Base-by-base conservation (phyloP, 1,284 basidiomycete species). In the Ganoderma boninense region DNA sequence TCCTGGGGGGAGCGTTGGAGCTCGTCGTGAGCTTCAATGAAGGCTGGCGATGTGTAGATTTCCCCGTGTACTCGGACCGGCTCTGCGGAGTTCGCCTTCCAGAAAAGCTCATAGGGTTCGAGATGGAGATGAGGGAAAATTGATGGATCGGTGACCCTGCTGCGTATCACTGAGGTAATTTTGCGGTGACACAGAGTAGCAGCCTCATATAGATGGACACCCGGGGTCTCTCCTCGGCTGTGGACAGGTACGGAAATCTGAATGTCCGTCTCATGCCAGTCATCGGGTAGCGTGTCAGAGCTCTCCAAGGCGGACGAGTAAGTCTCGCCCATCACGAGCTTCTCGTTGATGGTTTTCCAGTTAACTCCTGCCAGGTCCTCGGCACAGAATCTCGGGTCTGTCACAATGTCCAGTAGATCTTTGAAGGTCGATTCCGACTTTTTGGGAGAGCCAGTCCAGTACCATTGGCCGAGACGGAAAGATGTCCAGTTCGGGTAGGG, bases 401-500 rank as follows among this genome's bases (percentile, higher is more conserved):
- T 56, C 35, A 70, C n/a, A 13, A 70, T 69, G 13, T 69, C 57
- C 4, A 67, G 23, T 7, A 70, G 65, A 29, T 70, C 60, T n/a
- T 56, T 60, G 54, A 70, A 70, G 42, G 43, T 46, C 16, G 66
- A 59, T 56, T 70, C 42, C 35, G 59, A 68, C 54, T 70, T 70
- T 29, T 68, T 42, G 18, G 56, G 29, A 40, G 40, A 40, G 18
- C 54, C 32, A 7, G 23, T 62, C 69, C 69, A 70, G 57, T 68
- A 67, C 69, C 69, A 70, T 32, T 63, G 29, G 4, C 65, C 65
- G 10, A 70, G 59, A n/a, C 32, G 60, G 52, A 70, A 70, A 7
- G 60, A 70, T 6, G 38, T 49, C 49, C 67, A 42, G 23, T 70
- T 70, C 4, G 66, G 69, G 23, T 67, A 71, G 29, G 68, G 68